phyloP scores from a whole-genome alignment of 441 rosid species.

The Melastoma candidum region DNA sequence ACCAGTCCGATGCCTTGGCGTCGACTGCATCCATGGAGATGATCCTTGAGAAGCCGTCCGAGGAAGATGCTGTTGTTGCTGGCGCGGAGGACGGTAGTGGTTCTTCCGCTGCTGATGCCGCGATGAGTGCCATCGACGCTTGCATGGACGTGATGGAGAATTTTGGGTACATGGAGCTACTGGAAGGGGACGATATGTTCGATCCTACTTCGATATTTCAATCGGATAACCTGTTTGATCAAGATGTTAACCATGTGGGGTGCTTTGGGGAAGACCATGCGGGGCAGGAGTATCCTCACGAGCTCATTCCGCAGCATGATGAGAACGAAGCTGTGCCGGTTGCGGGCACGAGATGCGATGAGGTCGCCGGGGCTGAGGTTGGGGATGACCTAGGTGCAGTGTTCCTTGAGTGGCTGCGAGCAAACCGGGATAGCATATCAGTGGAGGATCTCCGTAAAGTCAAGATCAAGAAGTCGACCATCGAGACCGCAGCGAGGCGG shows the following conservation, averaged over 20 bases:
- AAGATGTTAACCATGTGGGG: slow-evolving; percentile 17
- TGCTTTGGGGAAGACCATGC: no score
- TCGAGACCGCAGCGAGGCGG: slow-evolving; percentile 70
- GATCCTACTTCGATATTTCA: slow-evolving; percentile 58
- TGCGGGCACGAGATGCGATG: slow-evolving; percentile 20
- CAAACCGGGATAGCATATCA: slow-evolving; percentile 67
- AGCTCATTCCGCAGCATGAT: neutral
- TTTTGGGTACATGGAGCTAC: slow-evolving; percentile 74
- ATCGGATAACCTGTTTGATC: slow-evolving; percentile 26
- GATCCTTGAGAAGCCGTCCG: slow-evolving; percentile 21
- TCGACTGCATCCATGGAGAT: slow-evolving; percentile 71
- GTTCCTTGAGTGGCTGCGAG: slow-evolving; percentile 82
- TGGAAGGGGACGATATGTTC: slow-evolving; percentile 57
- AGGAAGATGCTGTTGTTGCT: neutral
- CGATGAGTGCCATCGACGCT: slow-evolving; percentile 21
- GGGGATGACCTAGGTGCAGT: slow-evolving; percentile 66
- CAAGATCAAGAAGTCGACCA: slow-evolving; percentile 82
- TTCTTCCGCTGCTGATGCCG: neutral
- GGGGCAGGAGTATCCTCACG: slow-evolving; percentile 4
- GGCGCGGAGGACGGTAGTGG: slow-evolving; percentile 16
- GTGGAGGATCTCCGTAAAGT: slow-evolving; percentile 82
- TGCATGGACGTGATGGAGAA: slow-evolving; percentile 64
- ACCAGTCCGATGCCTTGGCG: slow-evolving; percentile 30
- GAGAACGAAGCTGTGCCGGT: neutral
- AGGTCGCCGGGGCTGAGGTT: slow-evolving; percentile 10